These are phyloP conservation scores for Vaccinium vitisidaea DNA, from an alignment of 148 eudicot species.

Conservation along the genomic window DNA sequence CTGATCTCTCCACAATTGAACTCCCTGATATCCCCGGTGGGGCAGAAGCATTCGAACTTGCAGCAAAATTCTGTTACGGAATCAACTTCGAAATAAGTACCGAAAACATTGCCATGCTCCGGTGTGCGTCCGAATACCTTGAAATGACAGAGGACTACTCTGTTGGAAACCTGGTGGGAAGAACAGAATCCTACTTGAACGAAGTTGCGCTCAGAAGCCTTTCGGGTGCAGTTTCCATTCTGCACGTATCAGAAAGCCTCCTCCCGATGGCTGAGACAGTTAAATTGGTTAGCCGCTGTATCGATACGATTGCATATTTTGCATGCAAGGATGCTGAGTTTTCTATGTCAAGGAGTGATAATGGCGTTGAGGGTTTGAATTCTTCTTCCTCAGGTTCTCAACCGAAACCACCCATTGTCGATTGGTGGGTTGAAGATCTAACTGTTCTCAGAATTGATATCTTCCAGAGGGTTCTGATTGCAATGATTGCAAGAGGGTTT, in stretches of 20 bases:
- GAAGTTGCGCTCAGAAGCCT: slow-evolving; percentile 69
- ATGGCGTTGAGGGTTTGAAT: slow-evolving; percentile 34
- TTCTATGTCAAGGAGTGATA: slow-evolving; percentile 27
- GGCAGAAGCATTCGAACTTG: slow-evolving; percentile 80
- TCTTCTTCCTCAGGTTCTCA: slow-evolving; percentile 36
- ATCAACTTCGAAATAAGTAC: slow-evolving; percentile 70
- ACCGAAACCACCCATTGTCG: slow-evolving; percentile 46
- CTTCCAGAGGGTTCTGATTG: slow-evolving; percentile 75
- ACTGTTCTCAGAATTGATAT: slow-evolving; percentile 68
- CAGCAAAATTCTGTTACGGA: slow-evolving; percentile 92
- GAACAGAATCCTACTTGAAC: slow-evolving; percentile 65
- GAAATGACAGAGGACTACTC: slow-evolving; percentile 91
- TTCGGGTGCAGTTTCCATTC: slow-evolving; percentile 56
- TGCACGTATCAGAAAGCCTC: slow-evolving; percentile 60
- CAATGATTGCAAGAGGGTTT: slow-evolving; percentile 83
- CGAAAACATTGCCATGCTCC: slow-evolving; percentile 72
- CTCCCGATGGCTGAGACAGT: slow-evolving; percentile 70
- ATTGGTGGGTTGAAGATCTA: slow-evolving; percentile 98
- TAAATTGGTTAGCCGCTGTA: slow-evolving; percentile 79
- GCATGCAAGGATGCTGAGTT: slow-evolving; percentile 67
- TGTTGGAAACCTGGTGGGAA: slow-evolving; percentile 59
- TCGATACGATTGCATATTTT: slow-evolving; percentile 66
- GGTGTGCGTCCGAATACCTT: slow-evolving; percentile 79
- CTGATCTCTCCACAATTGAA: slow-evolving; percentile 45
- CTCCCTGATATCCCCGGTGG: slow-evolving; percentile 81